Conservation (phyloP, 129 eudicot species). For the Dittrichia graveolens region DNA sequence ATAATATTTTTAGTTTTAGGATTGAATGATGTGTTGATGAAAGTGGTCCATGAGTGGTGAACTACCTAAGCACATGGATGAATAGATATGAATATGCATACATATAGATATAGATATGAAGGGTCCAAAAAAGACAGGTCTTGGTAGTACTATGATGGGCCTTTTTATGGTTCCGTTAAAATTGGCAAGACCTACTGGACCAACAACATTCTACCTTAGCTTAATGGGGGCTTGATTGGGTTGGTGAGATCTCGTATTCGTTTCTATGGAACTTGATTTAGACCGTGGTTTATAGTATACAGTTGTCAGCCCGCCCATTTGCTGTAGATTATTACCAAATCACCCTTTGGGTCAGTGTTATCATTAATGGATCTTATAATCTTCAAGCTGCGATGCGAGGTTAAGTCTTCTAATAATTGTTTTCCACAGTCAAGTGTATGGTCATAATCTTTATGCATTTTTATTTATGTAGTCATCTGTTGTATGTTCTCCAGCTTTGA, state of each 20-base stretch:
- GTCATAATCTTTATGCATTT: too few species aligned
- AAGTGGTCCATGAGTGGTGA: conserved; percentile 33
- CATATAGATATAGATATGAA: conserved; percentile 23
- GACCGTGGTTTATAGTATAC: neutral
- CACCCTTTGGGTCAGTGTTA: neutral
- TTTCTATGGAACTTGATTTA: conserved; percentile 11
- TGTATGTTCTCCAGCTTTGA: conserved; percentile 8
- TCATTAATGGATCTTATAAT: too few species aligned
- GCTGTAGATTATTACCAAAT: neutral
- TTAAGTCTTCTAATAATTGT: too few species aligned
- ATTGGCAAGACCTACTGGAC: conserved; percentile 27
- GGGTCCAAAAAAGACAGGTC: conserved; percentile 31
- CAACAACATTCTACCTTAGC: conserved; percentile 33
- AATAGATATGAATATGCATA: conserved; percentile 29
- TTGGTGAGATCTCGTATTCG: conserved; percentile 21
- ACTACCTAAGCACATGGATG: conserved; percentile 36
- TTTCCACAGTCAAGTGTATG: too few species aligned
- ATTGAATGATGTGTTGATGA: conserved; percentile 26
- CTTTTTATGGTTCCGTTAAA: conserved; percentile 29
- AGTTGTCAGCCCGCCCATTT: neutral
- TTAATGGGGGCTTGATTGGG: conserved; percentile 26
- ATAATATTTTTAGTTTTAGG: conserved; percentile 10
- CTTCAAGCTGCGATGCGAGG: neutral
- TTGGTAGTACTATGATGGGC: conserved; percentile 34
- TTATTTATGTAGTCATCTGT: conserved; percentile 14